Evolutionary conservation across 2,329 filamentous ascomycete genomes (phyloP), one percentile per base, ranked within the genome.

Genomic region (Ascomycota sp.): DNA sequence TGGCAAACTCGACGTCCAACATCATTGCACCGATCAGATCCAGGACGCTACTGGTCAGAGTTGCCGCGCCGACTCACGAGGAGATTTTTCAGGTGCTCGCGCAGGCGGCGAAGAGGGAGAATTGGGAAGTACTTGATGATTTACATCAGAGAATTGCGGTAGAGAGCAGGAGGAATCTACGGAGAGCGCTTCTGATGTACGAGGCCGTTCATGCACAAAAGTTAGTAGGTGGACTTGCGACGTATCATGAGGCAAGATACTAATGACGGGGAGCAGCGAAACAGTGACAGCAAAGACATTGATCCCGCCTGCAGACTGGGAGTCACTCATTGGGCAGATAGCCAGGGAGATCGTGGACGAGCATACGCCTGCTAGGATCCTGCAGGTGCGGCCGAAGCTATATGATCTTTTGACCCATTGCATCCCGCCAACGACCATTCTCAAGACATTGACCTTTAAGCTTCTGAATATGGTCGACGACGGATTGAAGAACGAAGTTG

Each of bases 11-110:
- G 40, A 98, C 89, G 15, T 85, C 85, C 38, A 95, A 95, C 47
- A 98, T 98, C 43, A 98, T 98, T 51, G 86, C 89, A n/a, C 89
- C 89, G 1, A 98, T 98, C 48, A 70, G 86, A 39, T 91, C 80
- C 43, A 67, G 89, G 52, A 94, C 85, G 31, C 60, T 98, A 50
- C 65, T 98, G 29, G 82, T 98, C 32, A 69, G 89, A 39, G 89
- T 98, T 19, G 75, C 89, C 10, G 86, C 89, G 13, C 89, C 89
- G 7, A 81, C 74, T 0, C 76, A 91, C 42, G 65, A 66, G 7
- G 77, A 98, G 44, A 95, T 98, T 35, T 81, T 75, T 40, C 59
- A 64, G 24, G 86, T 82, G 20, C 58, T 98, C 35, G 78, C 63
- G 5, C 53, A 57, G 31, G 65, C 68, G 26, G 73, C 78, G 11